Percentiles rank a stretch among this genome's conserved stretches.
These are phyloP conservation scores for Epichloe brachyelytri DNA, from an alignment of 2,329 filamentous ascomycete species.

Conservation along the genomic window DNA sequence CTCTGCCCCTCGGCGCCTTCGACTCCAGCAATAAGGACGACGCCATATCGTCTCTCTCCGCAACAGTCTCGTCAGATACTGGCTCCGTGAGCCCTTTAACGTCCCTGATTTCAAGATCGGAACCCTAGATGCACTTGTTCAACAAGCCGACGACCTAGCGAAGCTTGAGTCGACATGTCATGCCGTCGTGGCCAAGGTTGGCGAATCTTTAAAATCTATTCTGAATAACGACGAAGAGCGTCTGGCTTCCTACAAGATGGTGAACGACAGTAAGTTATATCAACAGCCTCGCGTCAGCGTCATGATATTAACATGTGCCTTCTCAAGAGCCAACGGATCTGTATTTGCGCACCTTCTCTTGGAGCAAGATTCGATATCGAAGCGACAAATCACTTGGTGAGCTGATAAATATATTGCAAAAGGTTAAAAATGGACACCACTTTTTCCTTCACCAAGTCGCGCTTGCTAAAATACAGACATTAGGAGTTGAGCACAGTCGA, in stretches of 20 bases:
- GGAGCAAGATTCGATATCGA: slow-evolving; percentile 97
- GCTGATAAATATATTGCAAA: slow-evolving; percentile 76
- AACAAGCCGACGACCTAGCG: slow-evolving; percentile 87
- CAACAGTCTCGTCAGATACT: slow-evolving; percentile 60
- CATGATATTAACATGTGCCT: not conserved
- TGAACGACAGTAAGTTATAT: slow-evolving; percentile 68
- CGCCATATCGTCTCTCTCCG: slow-evolving; percentile 62
- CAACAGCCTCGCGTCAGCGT: slow-evolving; percentile 2
- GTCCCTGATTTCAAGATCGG: slow-evolving; percentile 97
- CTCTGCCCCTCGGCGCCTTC: slow-evolving; percentile 77
- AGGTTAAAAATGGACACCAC: slow-evolving; percentile 36
- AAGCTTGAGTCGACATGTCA: slow-evolving; percentile 77
- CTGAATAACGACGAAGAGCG: slow-evolving; percentile 77
- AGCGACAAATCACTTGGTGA: slow-evolving; percentile 82
- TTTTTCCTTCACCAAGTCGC: not conserved
- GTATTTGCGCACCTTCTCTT: slow-evolving; percentile 78
- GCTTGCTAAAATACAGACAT: not conserved
- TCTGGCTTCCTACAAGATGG: slow-evolving; percentile 75
- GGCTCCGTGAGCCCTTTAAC: slow-evolving; percentile 62
- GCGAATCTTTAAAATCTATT: slow-evolving; percentile 69
- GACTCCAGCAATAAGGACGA: slow-evolving; percentile 70
- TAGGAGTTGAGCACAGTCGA: slow-evolving; percentile 85
- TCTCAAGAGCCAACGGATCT: slow-evolving; percentile 79
- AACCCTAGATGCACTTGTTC: slow-evolving; percentile 84
- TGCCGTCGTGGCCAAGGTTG: slow-evolving; percentile 74